Evolutionary conservation across 441 rosid genomes (phyloP).

Genomic region (Populus tomentosa): DNA sequence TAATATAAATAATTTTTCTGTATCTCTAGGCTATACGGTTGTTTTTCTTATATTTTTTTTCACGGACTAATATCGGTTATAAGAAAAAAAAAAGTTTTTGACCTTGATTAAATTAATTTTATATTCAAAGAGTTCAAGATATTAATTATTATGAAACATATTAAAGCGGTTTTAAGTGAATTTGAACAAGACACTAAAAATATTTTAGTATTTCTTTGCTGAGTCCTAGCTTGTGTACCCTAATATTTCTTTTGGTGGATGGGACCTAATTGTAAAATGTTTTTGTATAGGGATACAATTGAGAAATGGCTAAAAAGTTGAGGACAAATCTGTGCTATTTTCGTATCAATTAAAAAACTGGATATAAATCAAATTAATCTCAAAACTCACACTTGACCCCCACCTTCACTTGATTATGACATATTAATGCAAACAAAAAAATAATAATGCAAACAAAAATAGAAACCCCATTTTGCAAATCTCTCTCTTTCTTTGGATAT

Average conservation of each 20-base stretch:
- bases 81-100: no score
- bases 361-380: background rate
- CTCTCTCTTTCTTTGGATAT: slow-evolving; percentile 13
- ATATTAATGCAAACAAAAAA: slow-evolving; percentile 5
- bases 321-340: background rate
- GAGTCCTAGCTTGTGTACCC: slow-evolving; percentile 32
- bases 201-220: slow-evolving; percentile 25
- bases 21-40: no score
- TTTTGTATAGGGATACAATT: background rate
- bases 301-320: background rate
- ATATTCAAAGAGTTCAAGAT: no score
- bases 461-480: slow-evolving; percentile 11
- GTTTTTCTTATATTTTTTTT: no score
- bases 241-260: no score
- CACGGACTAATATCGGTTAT: no score
- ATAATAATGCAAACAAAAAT: slow-evolving; percentile 7
- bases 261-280: background rate
- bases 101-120: no score
- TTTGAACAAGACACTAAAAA: no score
- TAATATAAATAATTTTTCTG: no score
- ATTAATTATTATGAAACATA: no score
- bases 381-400: background rate
- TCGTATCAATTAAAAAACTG: no score
- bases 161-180: no score
- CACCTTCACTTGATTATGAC: background rate